Conservation (phyloP, 1,139 yeast genomes). For the Scheffersomyces insectosa region DNA sequence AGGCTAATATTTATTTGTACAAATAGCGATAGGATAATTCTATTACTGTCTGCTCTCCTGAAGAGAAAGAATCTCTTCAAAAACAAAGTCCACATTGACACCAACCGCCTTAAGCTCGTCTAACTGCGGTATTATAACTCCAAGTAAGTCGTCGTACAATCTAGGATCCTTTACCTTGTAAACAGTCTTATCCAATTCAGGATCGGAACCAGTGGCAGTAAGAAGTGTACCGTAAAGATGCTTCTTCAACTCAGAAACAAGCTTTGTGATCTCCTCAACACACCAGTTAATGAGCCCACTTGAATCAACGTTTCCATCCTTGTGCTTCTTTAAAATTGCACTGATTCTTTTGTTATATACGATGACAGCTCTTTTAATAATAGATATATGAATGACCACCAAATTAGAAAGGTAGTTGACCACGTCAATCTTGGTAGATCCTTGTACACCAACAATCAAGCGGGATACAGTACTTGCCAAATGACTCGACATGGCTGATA, state of each 20-base stretch:
- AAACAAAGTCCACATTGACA: constrained; percentile 66
- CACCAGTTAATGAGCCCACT: constrained; percentile 66
- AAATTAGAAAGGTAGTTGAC: constrained; percentile 46
- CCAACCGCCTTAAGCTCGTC: constrained; percentile 65
- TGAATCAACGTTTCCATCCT: constrained; percentile 34
- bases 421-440: constrained; percentile 47
- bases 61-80: constrained; percentile 33
- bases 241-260: constrained; percentile 60
- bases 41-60: constrained; percentile 2
- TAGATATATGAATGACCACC: constrained; percentile 42
- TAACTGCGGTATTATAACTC: constrained; percentile 59
- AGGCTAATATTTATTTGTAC: not conserved
- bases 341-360: constrained; percentile 36
- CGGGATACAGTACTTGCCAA: constrained; percentile 36
- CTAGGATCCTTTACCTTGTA: constrained; percentile 31
- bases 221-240: constrained; percentile 68
- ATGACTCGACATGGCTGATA: constrained; percentile 37
- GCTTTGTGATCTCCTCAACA: constrained; percentile 60
- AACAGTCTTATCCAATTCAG: constrained; percentile 26
- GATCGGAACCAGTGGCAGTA: constrained; percentile 22
- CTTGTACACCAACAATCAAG: constrained; percentile 44
- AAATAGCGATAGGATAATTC: not conserved
- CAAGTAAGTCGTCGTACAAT: constrained; percentile 46
- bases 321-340: constrained; percentile 32
- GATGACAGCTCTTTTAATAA: constrained; percentile 37